A percentile compares a stretch with the other conserved stretches of the same genome.
Evolutionary conservation across 768 basidiomycete genomes (phyloP).

Genomic region (Termitomyces sp.): DNA sequence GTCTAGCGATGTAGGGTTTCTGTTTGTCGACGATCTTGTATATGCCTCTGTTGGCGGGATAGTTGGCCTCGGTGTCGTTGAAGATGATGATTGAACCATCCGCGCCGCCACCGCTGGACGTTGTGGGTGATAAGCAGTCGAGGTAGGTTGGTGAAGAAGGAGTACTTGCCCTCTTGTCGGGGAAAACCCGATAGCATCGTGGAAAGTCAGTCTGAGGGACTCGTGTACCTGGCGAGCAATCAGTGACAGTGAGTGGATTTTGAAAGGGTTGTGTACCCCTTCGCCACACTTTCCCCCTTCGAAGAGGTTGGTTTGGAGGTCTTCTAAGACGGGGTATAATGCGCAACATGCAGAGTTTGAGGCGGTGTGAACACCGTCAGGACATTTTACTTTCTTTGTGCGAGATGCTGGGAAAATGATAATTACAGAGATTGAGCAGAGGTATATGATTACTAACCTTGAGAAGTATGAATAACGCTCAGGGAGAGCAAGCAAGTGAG

Average conservation of each 20-base stretch:
- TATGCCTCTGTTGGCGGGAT: background rate
- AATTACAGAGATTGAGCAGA: background rate
- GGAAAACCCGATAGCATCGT: background rate
- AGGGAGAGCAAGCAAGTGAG: background rate
- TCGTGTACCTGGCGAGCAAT: background rate
- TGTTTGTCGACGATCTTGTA: background rate
- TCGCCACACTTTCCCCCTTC: background rate
- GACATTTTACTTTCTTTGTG: background rate
- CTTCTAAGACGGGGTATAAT: background rate
- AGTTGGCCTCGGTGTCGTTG: background rate
- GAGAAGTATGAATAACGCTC: background rate
- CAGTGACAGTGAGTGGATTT: background rate
- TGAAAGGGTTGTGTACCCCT: background rate
- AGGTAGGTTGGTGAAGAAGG: background rate
- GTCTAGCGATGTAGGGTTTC: background rate
- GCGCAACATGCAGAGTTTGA: background rate
- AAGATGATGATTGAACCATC: slow-evolving; percentile 1
- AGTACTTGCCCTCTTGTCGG: background rate
- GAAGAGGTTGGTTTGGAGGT: background rate
- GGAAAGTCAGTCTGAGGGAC: background rate
- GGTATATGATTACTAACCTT: background rate
- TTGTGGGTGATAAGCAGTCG: background rate
- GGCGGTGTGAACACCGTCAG: background rate
- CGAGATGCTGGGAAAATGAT: background rate
- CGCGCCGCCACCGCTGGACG: background rate